phyloP scores from a whole-genome alignment of 1,284 basidiomycete species.

The Coniferiporia sulphurascens region DNA sequence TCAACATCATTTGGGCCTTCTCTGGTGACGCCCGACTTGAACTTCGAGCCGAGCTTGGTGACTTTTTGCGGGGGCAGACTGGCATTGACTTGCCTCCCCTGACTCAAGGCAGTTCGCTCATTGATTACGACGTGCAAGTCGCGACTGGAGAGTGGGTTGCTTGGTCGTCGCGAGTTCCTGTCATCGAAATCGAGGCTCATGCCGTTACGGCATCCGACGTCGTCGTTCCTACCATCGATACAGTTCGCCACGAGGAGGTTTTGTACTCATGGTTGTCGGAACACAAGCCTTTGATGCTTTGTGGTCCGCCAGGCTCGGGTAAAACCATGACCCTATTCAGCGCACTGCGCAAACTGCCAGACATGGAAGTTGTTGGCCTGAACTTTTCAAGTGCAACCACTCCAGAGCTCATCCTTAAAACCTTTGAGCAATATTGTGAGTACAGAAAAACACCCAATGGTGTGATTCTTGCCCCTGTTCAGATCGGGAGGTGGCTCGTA shows the following conservation, averaged over 20 bases:
- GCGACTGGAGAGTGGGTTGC: slow-evolving; percentile 82
- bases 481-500: slow-evolving; percentile 97
- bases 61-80: slow-evolving; percentile 81
- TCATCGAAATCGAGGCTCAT: slow-evolving; percentile 96
- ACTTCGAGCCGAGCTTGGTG: slow-evolving; percentile 85
- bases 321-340: slow-evolving; percentile 99
- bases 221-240: slow-evolving; percentile 98
- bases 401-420: slow-evolving; percentile 96
- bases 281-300: slow-evolving; percentile 97
- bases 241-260: slow-evolving; percentile 97
- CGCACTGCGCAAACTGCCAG: slow-evolving; percentile 93
- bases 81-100: slow-evolving; percentile 87
- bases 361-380: slow-evolving; percentile 98
- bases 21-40: slow-evolving; percentile 94
- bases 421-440: slow-evolving; percentile 99
- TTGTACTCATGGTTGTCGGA: slow-evolving; percentile 98
- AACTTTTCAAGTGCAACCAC: slow-evolving; percentile 99
- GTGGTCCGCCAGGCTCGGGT: slow-evolving; percentile 97
- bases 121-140: slow-evolving; percentile 95
- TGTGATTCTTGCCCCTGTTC: slow-evolving; percentile 87
- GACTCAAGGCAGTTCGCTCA: slow-evolving; percentile 73
- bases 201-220: slow-evolving; percentile 94
- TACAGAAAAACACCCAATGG: slow-evolving; percentile 98
- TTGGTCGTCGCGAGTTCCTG: slow-evolving; percentile 91
- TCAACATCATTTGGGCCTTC: slow-evolving; percentile 97